phyloP scores from a whole-genome alignment of 352 stramenopile genomes.

The Stramenopiles sp. region DNA sequence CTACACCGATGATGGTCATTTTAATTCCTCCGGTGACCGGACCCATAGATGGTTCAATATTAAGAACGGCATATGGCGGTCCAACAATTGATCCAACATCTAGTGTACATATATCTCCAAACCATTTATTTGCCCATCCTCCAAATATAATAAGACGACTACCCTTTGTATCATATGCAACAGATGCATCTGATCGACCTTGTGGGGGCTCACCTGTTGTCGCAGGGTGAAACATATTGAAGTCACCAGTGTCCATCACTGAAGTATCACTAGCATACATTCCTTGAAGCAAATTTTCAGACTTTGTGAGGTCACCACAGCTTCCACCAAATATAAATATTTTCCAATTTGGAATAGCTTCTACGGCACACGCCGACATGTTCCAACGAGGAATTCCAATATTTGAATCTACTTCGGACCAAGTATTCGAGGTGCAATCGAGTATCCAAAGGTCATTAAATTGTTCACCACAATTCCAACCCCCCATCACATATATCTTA shows the following conservation, averaged over 20 bases:
- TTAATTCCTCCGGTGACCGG: slow-evolving; percentile 62
- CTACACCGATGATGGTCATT: slow-evolving; percentile 45
- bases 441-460: slow-evolving; percentile 78
- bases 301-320: slow-evolving; percentile 35
- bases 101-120: slow-evolving; percentile 51
- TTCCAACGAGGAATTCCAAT: slow-evolving; percentile 47
- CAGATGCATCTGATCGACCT: slow-evolving; percentile 49
- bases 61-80: slow-evolving; percentile 63
- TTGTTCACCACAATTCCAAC: slow-evolving; percentile 68
- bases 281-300: no score
- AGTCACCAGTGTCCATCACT: no score
- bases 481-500: slow-evolving; percentile 50
- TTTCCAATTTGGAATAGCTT: slow-evolving; percentile 79
- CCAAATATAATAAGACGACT: slow-evolving; percentile 68
- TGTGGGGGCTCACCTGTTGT: slow-evolving; percentile 32
- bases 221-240: no score
- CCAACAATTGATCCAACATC: slow-evolving; percentile 70
- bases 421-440: slow-evolving; percentile 19
- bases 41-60: slow-evolving; percentile 43
- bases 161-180: slow-evolving; percentile 51
- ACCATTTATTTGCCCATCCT: slow-evolving; percentile 77
- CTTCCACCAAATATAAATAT: slow-evolving; percentile 82
- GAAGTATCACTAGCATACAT: no score
- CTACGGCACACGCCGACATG: slow-evolving; percentile 55
- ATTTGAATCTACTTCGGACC: slow-evolving; percentile 20